Percentiles rank a stretch among this genome's conserved stretches.
These are phyloP conservation scores for Sordariomycetes sp. DNA, from an alignment of 2,329 filamentous ascomycete species.

Conservation along the genomic window DNA sequence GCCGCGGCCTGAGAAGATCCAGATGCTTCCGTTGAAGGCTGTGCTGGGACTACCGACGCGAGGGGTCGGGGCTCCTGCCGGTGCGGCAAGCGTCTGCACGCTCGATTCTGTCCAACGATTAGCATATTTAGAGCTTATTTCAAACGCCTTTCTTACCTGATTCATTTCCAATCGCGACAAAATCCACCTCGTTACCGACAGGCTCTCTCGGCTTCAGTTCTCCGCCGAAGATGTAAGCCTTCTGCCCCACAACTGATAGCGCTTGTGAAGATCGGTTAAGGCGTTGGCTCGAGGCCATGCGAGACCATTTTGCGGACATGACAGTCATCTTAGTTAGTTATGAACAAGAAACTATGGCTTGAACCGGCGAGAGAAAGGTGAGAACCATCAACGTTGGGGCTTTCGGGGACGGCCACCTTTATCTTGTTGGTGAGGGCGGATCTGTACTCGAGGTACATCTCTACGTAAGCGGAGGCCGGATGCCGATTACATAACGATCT, in stretches of 20 bases:
- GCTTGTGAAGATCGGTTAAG: constrained; percentile 40
- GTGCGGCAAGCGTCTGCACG: constrained; percentile 10
- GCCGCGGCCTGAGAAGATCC: constrained; percentile 53
- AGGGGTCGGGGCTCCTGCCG: constrained; percentile 28
- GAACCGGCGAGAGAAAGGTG: too few species aligned
- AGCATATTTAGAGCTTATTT: neutral
- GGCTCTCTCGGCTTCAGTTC: constrained; percentile 39
- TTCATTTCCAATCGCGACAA: constrained; percentile 18
- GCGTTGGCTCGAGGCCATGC: constrained; percentile 13
- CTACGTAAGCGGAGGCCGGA: too few species aligned
- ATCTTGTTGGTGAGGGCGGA: too few species aligned
- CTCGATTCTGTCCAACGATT: neutral
- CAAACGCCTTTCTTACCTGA: neutral
- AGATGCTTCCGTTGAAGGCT: constrained; percentile 34
- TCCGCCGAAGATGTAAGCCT: constrained; percentile 37
- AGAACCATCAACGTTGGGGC: too few species aligned
- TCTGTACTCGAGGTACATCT: too few species aligned
- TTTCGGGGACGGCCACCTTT: too few species aligned
- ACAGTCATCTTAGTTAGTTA: too few species aligned
- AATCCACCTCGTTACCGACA: constrained; percentile 35
- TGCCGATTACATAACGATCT: too few species aligned
- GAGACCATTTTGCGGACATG: constrained; percentile 13
- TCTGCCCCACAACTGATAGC: constrained; percentile 25
- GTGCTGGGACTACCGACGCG: constrained; percentile 45
- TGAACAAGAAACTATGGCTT: too few species aligned